A percentile compares a stretch with the other conserved stretches of the same genome.
Conservation (phyloP, 805 yeast genomes). For the Barnettozyma populi region DNA sequence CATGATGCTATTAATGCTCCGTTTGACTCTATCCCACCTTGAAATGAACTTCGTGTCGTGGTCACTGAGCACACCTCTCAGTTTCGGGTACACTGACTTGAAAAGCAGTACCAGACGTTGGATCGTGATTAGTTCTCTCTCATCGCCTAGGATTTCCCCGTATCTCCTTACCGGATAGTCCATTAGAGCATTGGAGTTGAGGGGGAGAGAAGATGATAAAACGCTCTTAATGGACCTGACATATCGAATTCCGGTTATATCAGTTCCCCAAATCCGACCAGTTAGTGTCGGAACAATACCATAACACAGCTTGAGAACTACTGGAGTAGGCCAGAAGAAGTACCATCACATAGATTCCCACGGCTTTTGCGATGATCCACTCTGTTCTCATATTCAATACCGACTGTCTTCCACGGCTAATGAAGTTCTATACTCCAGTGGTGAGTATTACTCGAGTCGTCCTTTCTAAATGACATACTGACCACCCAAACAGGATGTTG, state of each 20-base stretch:
- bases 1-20: not conserved
- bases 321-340: not conserved
- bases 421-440: conserved; percentile 89
- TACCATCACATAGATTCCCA: not conserved
- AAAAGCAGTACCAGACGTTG: conserved; percentile 10
- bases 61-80: not conserved
- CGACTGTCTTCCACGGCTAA: conserved; percentile 82
- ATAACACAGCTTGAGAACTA: not conserved
- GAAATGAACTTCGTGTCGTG: not conserved
- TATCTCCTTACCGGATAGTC: not conserved
- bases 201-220: too few species aligned
- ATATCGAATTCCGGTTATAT: not conserved
- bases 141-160: conserved; percentile 8
- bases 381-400: conserved; percentile 84
- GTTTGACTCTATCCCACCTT: conserved; percentile 5
- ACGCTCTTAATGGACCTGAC: too few species aligned
- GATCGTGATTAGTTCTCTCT: conserved; percentile 8
- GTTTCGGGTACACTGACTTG: conserved; percentile 12
- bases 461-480: not conserved
- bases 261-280: not conserved
- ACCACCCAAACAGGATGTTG: conserved; percentile 43
- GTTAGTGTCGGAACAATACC: not conserved
- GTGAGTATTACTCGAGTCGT: conserved; percentile 16
- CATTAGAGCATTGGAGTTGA: not conserved
- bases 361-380: conserved; percentile 56